Evolutionary conservation across 2,329 filamentous ascomycete species (phyloP).

Genomic region (Metarhizium humberi): DNA sequence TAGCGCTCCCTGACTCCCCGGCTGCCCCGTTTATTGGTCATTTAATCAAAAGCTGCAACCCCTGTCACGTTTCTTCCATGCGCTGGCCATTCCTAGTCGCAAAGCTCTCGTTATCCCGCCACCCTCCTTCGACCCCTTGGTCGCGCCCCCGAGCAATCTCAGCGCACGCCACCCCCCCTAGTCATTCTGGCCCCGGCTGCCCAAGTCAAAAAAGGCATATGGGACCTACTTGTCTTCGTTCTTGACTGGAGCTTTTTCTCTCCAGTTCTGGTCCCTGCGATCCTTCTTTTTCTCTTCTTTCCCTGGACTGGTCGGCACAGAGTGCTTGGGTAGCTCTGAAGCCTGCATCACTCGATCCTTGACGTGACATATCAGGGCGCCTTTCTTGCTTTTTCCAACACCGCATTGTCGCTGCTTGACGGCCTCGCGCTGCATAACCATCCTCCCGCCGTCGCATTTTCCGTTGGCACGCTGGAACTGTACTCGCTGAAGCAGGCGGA

Average conservation of each 20-base stretch:
- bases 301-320: neutral
- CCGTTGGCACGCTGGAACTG: neutral
- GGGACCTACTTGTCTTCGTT: neutral
- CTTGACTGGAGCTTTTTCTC: neutral
- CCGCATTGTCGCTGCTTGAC: neutral
- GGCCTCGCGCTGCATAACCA: neutral
- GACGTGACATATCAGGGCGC: neutral
- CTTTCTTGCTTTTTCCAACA: neutral
- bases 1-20: constrained; percentile 24
- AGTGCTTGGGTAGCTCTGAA: neutral
- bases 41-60: constrained; percentile 37
- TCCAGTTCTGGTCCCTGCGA: constrained; percentile 1
- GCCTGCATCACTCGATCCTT: neutral
- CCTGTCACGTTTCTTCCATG: constrained; percentile 45
- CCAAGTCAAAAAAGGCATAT: constrained; percentile 7
- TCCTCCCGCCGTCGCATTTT: neutral
- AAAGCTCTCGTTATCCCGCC: constrained; percentile 12
- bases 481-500: neutral
- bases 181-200: constrained; percentile 5
- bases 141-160: constrained; percentile 1
- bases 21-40: constrained; percentile 36
- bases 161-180: neutral
- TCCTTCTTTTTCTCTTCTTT: neutral
- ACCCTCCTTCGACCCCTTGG: constrained; percentile 7
- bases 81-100: constrained; percentile 30